Conservation (phyloP, 2,329 filamentous ascomycete genomes). For the Curvularia sp. region DNA sequence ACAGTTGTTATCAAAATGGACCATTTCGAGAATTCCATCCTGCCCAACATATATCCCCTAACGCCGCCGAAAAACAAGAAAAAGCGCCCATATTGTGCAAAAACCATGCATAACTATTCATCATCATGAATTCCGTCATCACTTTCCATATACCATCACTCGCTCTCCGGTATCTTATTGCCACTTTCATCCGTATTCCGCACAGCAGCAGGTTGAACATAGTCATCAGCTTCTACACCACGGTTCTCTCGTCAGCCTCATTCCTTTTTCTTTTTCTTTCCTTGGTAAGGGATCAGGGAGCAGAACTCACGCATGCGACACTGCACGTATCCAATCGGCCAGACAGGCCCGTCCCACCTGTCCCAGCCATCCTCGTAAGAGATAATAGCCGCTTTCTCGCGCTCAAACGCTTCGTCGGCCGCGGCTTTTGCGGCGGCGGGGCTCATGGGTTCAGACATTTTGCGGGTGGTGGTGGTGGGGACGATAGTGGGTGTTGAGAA, state of each 20-base stretch:
- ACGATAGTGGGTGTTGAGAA: neutral
- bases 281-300: neutral
- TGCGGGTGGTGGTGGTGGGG: neutral
- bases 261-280: too few relatives aligned
- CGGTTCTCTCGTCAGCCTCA: neutral
- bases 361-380: slow-evolving; percentile 41
- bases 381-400: slow-evolving; percentile 30
- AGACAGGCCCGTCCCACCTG: slow-evolving; percentile 35
- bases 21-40: neutral
- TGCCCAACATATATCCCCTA: neutral
- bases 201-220: neutral
- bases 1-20: neutral
- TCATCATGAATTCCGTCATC: neutral
- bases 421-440: slow-evolving; percentile 5
- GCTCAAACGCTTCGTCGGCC: slow-evolving; percentile 31
- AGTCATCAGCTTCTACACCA: slow-evolving; percentile 3
- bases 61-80: neutral
- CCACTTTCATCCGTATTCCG: neutral
- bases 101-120: neutral
- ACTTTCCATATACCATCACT: neutral
- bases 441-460: slow-evolving; percentile 8
- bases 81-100: neutral
- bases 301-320: slow-evolving; percentile 29
- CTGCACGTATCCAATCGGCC: slow-evolving; percentile 33
- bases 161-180: neutral